Evolutionary conservation across 768 basidiomycete species (phyloP).

Genomic region (Auricularia heimuer): DNA sequence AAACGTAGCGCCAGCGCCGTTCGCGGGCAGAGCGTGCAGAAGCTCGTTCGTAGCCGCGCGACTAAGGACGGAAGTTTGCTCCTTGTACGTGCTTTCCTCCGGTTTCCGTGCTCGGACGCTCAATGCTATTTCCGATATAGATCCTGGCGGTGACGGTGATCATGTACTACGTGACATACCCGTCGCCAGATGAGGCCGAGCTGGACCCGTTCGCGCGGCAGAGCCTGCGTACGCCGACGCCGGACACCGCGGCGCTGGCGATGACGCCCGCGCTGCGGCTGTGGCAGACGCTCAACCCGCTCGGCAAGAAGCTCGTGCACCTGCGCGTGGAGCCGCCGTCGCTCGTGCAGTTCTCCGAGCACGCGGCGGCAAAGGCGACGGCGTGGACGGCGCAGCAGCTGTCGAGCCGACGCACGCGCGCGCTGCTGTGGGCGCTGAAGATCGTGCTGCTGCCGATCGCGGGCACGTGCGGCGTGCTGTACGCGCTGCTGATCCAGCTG

Average conservation of each 20-base stretch:
- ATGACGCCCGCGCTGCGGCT: slow-evolving; percentile 51
- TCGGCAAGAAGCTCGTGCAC: slow-evolving; percentile 55
- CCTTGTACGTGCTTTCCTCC: slow-evolving; percentile 38
- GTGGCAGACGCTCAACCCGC: slow-evolving; percentile 73
- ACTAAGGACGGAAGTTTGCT: slow-evolving; percentile 73
- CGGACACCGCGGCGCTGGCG: slow-evolving; percentile 9
- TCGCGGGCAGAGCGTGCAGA: slow-evolving; percentile 19
- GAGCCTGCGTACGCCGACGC: not conserved
- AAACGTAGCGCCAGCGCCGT: slow-evolving; percentile 5
- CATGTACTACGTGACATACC: slow-evolving; percentile 62
- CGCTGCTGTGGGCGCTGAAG: slow-evolving; percentile 65
- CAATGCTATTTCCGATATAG: slow-evolving; percentile 24
- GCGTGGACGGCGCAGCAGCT: slow-evolving; percentile 10
- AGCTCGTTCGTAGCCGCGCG: slow-evolving; percentile 53
- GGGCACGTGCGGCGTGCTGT: slow-evolving; percentile 63
- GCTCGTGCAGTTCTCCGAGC: slow-evolving; percentile 48
- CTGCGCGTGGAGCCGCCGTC: slow-evolving; percentile 73
- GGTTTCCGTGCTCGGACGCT: not conserved
- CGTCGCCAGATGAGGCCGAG: slow-evolving; percentile 21
- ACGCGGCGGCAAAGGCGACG: slow-evolving; percentile 21
- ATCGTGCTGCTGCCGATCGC: slow-evolving; percentile 81
- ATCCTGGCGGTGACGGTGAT: slow-evolving; percentile 68
- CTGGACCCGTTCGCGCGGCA: slow-evolving; percentile 7
- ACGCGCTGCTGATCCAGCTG: slow-evolving; percentile 70
- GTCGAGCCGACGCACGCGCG: slow-evolving; percentile 41